Conservation (phyloP, 805 yeast genomes). For the Monosporozyma solicola region DNA sequence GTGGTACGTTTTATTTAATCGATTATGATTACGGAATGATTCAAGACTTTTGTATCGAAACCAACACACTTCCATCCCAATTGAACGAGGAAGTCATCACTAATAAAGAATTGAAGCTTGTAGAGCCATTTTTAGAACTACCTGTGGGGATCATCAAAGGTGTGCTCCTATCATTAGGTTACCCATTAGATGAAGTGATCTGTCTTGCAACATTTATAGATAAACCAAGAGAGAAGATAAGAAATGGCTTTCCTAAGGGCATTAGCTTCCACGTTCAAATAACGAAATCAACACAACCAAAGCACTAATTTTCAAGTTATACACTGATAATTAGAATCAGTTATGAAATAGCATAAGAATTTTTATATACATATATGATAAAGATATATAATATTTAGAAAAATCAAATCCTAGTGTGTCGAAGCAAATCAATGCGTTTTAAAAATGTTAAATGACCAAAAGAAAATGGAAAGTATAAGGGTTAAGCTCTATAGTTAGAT, state of each 20-base stretch:
- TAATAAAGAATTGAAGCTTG: constrained; percentile 18
- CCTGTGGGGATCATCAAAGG: constrained; percentile 29
- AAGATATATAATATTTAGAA: neutral
- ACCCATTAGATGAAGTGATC: constrained; percentile 17
- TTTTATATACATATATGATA: neutral
- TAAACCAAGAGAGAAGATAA: constrained; percentile 14
- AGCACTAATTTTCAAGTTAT: neutral
- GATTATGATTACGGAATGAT: constrained; percentile 27
- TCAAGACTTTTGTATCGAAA: constrained; percentile 18
- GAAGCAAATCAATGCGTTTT: neutral
- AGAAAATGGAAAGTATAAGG: neutral
- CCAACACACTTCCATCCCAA: neutral
- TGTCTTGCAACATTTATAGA: constrained; percentile 25
- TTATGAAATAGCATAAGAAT: neutral
- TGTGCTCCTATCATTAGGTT: constrained; percentile 25
- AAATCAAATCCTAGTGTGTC: neutral
- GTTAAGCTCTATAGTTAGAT: neutral
- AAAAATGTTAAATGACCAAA: neutral
- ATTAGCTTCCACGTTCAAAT: constrained; percentile 29
- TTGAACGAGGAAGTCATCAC: constrained; percentile 9
- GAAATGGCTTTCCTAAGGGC: constrained; percentile 18
- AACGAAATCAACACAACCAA: neutral
- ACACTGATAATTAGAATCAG: neutral
- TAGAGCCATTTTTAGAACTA: constrained; percentile 27
- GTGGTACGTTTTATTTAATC: constrained; percentile 38